Evolutionary conservation across 768 basidiomycete genomes (phyloP), one percentile per base, ranked within the genome.

Genomic region (Vararia minispora): DNA sequence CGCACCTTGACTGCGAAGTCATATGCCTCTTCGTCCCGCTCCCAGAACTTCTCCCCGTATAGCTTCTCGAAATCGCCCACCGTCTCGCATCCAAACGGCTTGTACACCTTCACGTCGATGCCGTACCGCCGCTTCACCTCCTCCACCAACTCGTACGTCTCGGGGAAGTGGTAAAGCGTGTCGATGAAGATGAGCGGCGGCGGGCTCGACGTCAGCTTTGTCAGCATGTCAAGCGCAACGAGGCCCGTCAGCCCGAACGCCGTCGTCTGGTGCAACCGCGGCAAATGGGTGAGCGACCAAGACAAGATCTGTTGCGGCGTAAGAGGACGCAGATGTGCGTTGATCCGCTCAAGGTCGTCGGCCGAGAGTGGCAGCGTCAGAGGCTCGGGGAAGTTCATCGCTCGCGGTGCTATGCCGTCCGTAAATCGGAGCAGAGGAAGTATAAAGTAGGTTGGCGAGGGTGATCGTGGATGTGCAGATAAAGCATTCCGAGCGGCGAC

Each of bases 181-280:
- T 99, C 92, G 55, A 97, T 62, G 64, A 99, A 98, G 63, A 98
- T 90, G 14, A 97, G 71, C 1, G 91, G 89, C 1, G 86, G 86
- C 0, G 73, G 71, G 13, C 61, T 54, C 20, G 63, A 43, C 2
- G 80, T 79, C 45, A 91, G 65, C 57, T 86, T 85, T 24, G 86
- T 81, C 38, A 98, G 74, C 88, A 99, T 95, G 57, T 95, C 90
- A 44, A 87, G 78, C 14, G 90, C 80, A 39, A 89, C 90, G 37
- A 92, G 77, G 8, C 95, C 94, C 0, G 92, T 97, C 42, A 97
- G 69, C 6, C 95, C 95, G 53, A 99, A 94, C 0, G 95, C 94
- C 5, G 94, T 98, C 5, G 95, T 97, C 57, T 99, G 94, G 59
- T 77, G 79, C 14, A 98, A 65, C 6, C 71, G 69, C 0, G 90